Percentiles rank a stretch among this genome's conserved stretches.
Evolutionary conservation across 169 alveolate genomes (phyloP).

Genomic region (Cytauxzoon felis): DNA sequence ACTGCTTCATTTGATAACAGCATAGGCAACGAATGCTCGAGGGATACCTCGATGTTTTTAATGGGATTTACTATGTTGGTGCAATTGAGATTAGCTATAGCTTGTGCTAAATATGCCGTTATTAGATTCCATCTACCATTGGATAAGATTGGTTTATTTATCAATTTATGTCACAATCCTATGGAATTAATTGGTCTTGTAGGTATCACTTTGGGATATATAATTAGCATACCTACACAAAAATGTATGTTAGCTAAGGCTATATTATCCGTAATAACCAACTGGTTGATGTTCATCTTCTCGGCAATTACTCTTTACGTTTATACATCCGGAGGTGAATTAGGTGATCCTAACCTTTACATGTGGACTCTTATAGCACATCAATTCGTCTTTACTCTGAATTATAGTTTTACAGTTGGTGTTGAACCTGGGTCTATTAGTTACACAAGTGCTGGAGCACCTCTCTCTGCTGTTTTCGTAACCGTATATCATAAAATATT

Average conservation of each 20-base stretch:
- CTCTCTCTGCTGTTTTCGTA: not conserved
- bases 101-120: conserved; percentile 21
- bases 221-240: not conserved
- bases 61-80: conserved; percentile 11
- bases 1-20: no score
- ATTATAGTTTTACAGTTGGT: not conserved
- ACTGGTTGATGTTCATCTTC: not conserved
- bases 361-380: conserved; percentile 2
- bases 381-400: conserved; percentile 2
- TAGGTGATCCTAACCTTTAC: not conserved
- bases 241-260: not conserved
- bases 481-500: conserved; percentile 1
- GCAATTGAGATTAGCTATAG: conserved; percentile 2
- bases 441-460: not conserved
- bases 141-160: conserved; percentile 1
- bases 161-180: conserved; percentile 1
- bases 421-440: not conserved
- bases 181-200: not conserved
- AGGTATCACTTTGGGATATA: not conserved
- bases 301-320: not conserved
- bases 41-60: conserved; percentile 6
- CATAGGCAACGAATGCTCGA: no score
- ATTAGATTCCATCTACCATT: conserved; percentile 2
- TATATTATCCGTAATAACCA: not conserved
- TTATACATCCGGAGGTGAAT: conserved; percentile 13